Conservation (phyloP, 2,329 filamentous ascomycete species). For the Thielaviopsis cerberus region DNA sequence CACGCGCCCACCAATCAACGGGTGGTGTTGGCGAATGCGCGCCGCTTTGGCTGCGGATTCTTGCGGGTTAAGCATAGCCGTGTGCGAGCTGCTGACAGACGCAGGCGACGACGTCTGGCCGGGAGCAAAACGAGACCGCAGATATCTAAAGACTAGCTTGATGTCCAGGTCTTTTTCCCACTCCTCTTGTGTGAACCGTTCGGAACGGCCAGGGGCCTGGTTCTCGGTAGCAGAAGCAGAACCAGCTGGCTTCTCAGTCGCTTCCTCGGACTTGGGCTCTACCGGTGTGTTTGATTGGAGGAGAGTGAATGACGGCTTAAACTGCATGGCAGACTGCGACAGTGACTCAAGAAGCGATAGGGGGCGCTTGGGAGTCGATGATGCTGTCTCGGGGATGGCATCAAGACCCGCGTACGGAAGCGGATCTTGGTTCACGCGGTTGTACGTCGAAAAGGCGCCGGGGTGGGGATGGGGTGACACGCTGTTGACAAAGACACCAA, state of each 20-base stretch:
- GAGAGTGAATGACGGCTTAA: slow-evolving; percentile 14
- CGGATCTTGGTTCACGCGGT: slow-evolving; percentile 41
- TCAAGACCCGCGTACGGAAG: slow-evolving; percentile 66
- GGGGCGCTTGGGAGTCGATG: slow-evolving; percentile 12
- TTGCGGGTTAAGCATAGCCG: not conserved
- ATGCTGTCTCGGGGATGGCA: slow-evolving; percentile 35
- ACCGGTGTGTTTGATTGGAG: slow-evolving; percentile 14
- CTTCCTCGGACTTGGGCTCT: slow-evolving; percentile 2
- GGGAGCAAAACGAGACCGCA: slow-evolving; percentile 48
- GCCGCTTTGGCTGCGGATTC: slow-evolving; percentile 61
- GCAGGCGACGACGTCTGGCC: slow-evolving; percentile 31
- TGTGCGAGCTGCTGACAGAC: not conserved
- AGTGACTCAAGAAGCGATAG: slow-evolving; percentile 9
- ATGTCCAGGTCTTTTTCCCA: slow-evolving; percentile 90
- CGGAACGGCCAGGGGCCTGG: slow-evolving; percentile 3
- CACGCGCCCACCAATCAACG: slow-evolving; percentile 48
- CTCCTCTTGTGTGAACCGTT: slow-evolving; percentile 49
- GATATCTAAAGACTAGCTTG: slow-evolving; percentile 76
- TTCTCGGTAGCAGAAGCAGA: not conserved
- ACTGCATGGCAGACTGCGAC: slow-evolving; percentile 9
- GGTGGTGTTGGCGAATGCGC: slow-evolving; percentile 74
- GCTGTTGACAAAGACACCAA: slow-evolving; percentile 67
- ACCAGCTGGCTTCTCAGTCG: not conserved
- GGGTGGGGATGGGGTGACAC: slow-evolving; percentile 56
- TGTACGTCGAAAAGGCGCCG: slow-evolving; percentile 72